A percentile compares a stretch with the other conserved stretches of the same genome.
These are phyloP conservation scores for Penicillium italicum DNA, from an alignment of 2,329 filamentous ascomycete species.

Conservation along the genomic window DNA sequence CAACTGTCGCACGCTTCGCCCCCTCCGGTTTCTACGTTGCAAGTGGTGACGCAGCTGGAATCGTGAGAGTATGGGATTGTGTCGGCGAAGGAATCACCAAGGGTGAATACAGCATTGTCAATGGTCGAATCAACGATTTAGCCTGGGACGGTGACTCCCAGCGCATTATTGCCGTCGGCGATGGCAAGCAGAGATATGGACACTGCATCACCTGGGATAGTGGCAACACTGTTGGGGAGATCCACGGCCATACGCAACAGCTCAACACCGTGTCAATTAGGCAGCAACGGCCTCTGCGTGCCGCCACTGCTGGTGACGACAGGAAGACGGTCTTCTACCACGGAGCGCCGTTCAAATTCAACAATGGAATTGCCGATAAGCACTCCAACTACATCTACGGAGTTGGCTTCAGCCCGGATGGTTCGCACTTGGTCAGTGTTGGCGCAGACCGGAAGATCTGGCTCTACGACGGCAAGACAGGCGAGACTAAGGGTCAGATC, in stretches of 20 bases:
- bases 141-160: constrained; percentile 98
- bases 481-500: constrained; percentile 73
- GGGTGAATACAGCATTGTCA: constrained; percentile 91
- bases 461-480: constrained; percentile 94
- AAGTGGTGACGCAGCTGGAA: constrained; percentile 79
- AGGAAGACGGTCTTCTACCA: constrained; percentile 87
- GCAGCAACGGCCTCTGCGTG: constrained; percentile 83
- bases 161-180: constrained; percentile 91
- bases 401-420: constrained; percentile 85
- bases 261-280: constrained; percentile 90
- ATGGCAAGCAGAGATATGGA: constrained; percentile 89
- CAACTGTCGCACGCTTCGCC: constrained; percentile 89
- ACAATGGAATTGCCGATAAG: constrained; percentile 70
- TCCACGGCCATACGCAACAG: constrained; percentile 83
- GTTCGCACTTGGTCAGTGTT: constrained; percentile 74
- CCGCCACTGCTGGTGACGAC: constrained; percentile 88
- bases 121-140: constrained; percentile 90
- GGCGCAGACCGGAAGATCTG: constrained; percentile 91
- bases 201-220: constrained; percentile 94
- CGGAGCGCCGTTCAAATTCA: constrained; percentile 94
- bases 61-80: constrained; percentile 87
- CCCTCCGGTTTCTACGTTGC: constrained; percentile 94
- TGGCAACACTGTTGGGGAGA: constrained; percentile 92
- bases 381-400: constrained; percentile 89
- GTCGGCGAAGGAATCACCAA: constrained; percentile 84